phyloP scores from a whole-genome alignment of 2,329 filamentous ascomycete genomes.

The Alternaria gaisen region DNA sequence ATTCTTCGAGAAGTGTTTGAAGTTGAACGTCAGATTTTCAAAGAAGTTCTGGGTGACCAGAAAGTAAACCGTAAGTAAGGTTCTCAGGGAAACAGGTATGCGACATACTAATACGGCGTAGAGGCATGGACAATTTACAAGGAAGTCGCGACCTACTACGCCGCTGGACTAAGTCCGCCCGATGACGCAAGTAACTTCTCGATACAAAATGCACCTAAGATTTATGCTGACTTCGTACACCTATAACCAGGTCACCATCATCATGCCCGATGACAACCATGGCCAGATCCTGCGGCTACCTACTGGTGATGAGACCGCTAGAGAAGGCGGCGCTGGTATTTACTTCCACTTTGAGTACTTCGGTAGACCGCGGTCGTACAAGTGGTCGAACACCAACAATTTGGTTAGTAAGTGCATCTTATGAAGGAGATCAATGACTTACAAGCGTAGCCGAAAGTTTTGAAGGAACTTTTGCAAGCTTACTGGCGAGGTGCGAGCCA shows the following conservation, averaged over 20 bases:
- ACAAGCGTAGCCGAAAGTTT: constrained; percentile 54
- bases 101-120: constrained; percentile 66
- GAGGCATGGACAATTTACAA: constrained; percentile 6
- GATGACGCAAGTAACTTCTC: constrained; percentile 62
- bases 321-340: constrained; percentile 68
- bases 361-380: constrained; percentile 65
- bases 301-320: constrained; percentile 61
- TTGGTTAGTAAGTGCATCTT: constrained; percentile 53
- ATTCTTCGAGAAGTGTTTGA: constrained; percentile 28
- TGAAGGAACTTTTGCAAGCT: constrained; percentile 69
- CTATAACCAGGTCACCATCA: constrained; percentile 57
- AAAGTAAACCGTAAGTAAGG: constrained; percentile 20
- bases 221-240: neutral
- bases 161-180: constrained; percentile 66
- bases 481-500: constrained; percentile 64
- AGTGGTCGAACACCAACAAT: constrained; percentile 68
- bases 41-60: constrained; percentile 19
- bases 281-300: constrained; percentile 70
- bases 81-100: neutral
- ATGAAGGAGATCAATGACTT: neutral
- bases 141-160: constrained; percentile 73
- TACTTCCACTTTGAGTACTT: constrained; percentile 72
- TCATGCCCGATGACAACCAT: constrained; percentile 74
- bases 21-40: constrained; percentile 20
- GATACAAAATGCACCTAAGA: neutral